phyloP scores from a whole-genome alignment of 176 grass and related monocot genomes.

The Chrysopogon serrulatus region DNA sequence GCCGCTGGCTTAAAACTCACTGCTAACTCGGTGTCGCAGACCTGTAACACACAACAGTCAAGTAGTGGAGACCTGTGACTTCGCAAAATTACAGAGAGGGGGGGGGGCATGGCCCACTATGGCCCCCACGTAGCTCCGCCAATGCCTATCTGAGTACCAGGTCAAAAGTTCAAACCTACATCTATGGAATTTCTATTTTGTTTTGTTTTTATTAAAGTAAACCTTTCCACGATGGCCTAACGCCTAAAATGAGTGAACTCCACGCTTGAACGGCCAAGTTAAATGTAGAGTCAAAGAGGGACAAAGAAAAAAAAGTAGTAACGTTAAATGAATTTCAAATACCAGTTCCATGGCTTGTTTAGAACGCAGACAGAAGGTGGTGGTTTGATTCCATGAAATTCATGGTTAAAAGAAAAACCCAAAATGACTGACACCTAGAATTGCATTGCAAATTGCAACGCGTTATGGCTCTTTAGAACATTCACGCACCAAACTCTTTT shows the following conservation, averaged over 20 bases:
- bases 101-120: too few species aligned
- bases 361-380: neutral
- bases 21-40: too few species aligned
- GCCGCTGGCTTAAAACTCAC: too few species aligned
- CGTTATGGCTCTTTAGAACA: neutral
- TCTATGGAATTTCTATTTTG: neutral
- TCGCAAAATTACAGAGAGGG: too few species aligned
- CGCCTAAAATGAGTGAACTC: neutral
- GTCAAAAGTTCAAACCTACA: neutral
- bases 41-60: too few species aligned
- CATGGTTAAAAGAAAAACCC: neutral
- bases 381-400: neutral
- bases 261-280: neutral
- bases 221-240: neutral
- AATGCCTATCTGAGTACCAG: too few species aligned
- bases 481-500: neutral
- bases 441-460: neutral
- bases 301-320: neutral
- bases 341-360: neutral
- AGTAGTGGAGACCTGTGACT: too few species aligned
- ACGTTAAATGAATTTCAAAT: neutral
- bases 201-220: neutral
- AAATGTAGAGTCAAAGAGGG: neutral
- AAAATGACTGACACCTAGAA: neutral
- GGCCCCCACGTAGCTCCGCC: too few species aligned